phyloP scores from a whole-genome alignment of 306 rosid species.

The Crotalaria pallida region DNA sequence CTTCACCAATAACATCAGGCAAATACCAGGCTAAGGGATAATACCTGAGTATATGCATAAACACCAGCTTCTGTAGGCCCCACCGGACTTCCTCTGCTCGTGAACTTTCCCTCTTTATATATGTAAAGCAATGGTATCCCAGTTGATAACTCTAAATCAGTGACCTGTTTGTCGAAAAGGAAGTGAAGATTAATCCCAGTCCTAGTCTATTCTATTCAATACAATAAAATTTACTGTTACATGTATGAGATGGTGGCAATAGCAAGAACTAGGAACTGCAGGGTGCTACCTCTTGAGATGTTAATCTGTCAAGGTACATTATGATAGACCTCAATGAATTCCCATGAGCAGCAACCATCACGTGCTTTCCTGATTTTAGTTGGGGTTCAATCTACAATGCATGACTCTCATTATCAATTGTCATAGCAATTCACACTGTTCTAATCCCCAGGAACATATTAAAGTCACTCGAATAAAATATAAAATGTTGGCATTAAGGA shows the following conservation, averaged over 20 bases:
- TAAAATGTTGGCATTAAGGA: not conserved
- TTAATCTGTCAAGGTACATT: slow-evolving; percentile 83
- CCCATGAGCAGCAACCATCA: slow-evolving; percentile 97
- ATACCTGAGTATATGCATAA: slow-evolving; percentile 86
- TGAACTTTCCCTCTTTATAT: slow-evolving; percentile 72
- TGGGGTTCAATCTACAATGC: slow-evolving; percentile 71
- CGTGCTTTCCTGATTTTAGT: slow-evolving; percentile 76
- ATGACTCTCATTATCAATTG: slow-evolving; percentile 19
- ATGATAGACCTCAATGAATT: slow-evolving; percentile 91
- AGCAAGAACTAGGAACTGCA: not conserved
- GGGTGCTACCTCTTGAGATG: slow-evolving; percentile 78
- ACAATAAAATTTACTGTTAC: not conserved
- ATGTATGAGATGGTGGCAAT: not conserved
- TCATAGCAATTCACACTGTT: not conserved
- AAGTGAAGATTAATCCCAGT: slow-evolving; percentile 6
- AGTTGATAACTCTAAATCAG: slow-evolving; percentile 71
- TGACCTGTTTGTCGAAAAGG: slow-evolving; percentile 47
- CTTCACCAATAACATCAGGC: no score
- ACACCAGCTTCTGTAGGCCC: slow-evolving; percentile 87
- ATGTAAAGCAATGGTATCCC: slow-evolving; percentile 96
- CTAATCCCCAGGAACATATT: not conserved
- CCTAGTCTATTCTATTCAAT: not conserved
- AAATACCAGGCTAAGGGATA: slow-evolving; percentile 5
- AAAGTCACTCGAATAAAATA: slow-evolving; percentile 14
- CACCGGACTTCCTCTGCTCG: slow-evolving; percentile 84